A percentile compares a stretch with the other conserved stretches of the same genome.
These are phyloP conservation scores for Stromatinia cepivora DNA, from an alignment of 2,329 filamentous ascomycete species.

Conservation along the genomic window DNA sequence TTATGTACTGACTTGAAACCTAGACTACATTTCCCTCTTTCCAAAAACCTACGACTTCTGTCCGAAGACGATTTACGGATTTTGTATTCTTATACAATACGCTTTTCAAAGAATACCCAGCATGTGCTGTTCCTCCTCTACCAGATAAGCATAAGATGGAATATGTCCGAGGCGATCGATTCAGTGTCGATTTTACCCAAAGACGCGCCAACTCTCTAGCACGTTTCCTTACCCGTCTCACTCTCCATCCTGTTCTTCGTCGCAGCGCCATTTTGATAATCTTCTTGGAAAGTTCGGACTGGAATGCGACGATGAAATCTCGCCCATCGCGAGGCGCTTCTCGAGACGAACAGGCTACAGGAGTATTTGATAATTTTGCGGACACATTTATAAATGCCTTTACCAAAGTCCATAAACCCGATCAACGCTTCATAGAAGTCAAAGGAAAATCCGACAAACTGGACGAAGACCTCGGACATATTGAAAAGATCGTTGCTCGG, in stretches of 20 bases:
- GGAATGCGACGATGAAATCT: constrained; percentile 93
- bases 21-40: constrained; percentile 95
- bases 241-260: constrained; percentile 85
- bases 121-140: constrained; percentile 88
- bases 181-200: constrained; percentile 87
- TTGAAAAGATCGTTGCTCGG: constrained; percentile 92
- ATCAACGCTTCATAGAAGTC: constrained; percentile 92
- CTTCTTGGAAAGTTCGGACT: constrained; percentile 91
- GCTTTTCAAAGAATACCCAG: constrained; percentile 81
- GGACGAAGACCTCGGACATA: constrained; percentile 86
- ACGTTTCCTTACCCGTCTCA: constrained; percentile 83
- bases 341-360: constrained; percentile 52
- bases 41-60: constrained; percentile 73
- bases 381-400: constrained; percentile 98
- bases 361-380: constrained; percentile 92
- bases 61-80: constrained; percentile 93
- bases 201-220: constrained; percentile 87
- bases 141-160: constrained; percentile 99
- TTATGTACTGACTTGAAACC: constrained; percentile 29
- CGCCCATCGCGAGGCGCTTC: constrained; percentile 67
- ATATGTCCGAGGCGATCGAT: constrained; percentile 94
- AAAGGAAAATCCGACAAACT: constrained; percentile 90
- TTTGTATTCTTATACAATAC: constrained; percentile 96
- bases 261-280: constrained; percentile 78
- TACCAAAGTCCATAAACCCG: constrained; percentile 91